phyloP scores from a whole-genome alignment of 2,329 filamentous ascomycete species.

The Geosmithia morbida region DNA sequence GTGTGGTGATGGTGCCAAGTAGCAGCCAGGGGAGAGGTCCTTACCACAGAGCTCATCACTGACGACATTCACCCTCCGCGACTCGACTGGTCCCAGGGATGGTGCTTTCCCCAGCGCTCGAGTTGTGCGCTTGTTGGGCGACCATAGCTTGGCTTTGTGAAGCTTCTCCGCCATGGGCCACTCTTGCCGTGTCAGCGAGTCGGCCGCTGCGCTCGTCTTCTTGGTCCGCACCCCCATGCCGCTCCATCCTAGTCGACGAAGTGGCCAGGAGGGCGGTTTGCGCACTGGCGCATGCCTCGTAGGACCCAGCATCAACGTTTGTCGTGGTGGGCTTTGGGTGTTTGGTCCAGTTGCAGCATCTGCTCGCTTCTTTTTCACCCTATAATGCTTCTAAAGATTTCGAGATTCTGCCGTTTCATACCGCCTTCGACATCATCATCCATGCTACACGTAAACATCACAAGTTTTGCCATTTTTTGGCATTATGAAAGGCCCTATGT shows the following conservation, averaged over 20 bases:
- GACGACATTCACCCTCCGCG: conserved; percentile 35
- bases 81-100: conserved; percentile 8
- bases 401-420: neutral
- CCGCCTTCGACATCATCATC: neutral
- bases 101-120: neutral
- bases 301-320: conserved; percentile 1
- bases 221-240: neutral
- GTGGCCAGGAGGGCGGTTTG: neutral
- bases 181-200: neutral
- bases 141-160: conserved; percentile 12
- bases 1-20: no score
- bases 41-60: conserved; percentile 34
- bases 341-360: no score
- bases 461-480: no score
- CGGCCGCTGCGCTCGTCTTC: neutral
- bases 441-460: no score
- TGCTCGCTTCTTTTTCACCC: neutral
- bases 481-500: no score
- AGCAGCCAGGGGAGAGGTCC: conserved; percentile 2
- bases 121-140: neutral
- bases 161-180: conserved; percentile 10
- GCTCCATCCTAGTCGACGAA: neutral
- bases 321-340: neutral
- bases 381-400: neutral
- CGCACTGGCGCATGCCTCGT: conserved; percentile 2